Conservation (phyloP, 129 eudicot species). For the Flaveria brownii region DNA sequence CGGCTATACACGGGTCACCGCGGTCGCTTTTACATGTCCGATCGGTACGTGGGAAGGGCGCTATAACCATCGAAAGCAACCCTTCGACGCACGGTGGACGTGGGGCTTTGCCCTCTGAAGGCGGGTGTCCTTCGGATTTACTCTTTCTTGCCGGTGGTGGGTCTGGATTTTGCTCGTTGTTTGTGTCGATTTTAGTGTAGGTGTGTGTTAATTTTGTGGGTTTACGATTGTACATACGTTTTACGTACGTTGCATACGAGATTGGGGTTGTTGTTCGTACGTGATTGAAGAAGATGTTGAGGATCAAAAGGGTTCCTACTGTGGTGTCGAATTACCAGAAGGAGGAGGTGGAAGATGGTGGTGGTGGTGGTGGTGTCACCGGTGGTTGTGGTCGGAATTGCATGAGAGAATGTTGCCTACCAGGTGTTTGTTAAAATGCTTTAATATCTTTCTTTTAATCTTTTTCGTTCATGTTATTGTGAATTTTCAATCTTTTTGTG, state of each 20-base stretch:
- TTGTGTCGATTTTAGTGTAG: constrained; percentile 27
- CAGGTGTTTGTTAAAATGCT: constrained; percentile 55
- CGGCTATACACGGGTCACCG: constrained; percentile 64
- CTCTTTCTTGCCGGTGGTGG: constrained; percentile 99
- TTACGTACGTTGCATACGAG: too few relatives aligned
- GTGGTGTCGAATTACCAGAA: constrained; percentile 88
- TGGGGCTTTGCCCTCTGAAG: constrained; percentile 98
- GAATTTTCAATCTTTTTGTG: not conserved
- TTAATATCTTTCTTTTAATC: not conserved
- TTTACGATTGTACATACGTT: not conserved
- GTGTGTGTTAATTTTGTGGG: constrained; percentile 4
- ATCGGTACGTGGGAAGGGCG: constrained; percentile 49
- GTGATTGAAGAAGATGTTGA: constrained; percentile 54
- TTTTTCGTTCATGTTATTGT: not conserved
- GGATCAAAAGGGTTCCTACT: constrained; percentile 97
- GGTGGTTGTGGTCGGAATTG: constrained; percentile 94
- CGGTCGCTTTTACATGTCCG: constrained; percentile 56
- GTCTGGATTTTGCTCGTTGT: constrained; percentile 12
- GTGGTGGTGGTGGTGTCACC: constrained; percentile 19
- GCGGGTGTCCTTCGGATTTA: constrained; percentile 98
- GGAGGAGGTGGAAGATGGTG: constrained; percentile 74
- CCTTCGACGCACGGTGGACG: constrained; percentile 99
- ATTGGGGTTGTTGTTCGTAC: not conserved
- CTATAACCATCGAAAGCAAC: constrained; percentile 42
- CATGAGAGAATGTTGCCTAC: constrained; percentile 84